A percentile compares a stretch with the other conserved stretches of the same genome.
phyloP scores from a whole-genome alignment of 1,284 basidiomycete genomes.

The Cryptococcus maquisensis region DNA sequence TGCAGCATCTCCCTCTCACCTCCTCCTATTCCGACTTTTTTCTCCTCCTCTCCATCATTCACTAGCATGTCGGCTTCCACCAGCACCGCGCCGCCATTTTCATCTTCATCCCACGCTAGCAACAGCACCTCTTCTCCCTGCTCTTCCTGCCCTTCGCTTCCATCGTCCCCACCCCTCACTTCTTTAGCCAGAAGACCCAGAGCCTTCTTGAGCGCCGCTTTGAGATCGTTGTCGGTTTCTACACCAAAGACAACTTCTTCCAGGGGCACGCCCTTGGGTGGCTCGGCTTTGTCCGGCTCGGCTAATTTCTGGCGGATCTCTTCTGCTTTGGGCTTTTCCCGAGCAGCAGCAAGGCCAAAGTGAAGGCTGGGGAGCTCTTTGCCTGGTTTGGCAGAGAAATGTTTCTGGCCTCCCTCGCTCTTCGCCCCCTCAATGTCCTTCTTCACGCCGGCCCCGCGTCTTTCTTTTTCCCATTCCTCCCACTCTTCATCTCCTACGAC shows the following conservation, averaged over 20 bases:
- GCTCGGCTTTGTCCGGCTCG: too few species aligned
- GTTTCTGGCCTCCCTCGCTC: neutral
- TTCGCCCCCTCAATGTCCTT: neutral
- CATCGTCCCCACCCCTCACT: neutral
- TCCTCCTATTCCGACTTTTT: neutral
- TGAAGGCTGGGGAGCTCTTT: slow-evolving; percentile 3
- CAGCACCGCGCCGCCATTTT: slow-evolving; percentile 8
- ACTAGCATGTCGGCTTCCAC: slow-evolving; percentile 10
- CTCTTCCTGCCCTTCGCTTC: neutral
- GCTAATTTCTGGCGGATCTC: neutral
- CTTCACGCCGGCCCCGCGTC: neutral
- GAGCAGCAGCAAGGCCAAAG: slow-evolving; percentile 7
- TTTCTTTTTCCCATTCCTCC: slow-evolving; percentile 19
- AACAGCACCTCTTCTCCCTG: slow-evolving; percentile 14
- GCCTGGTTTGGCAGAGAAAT: slow-evolving; percentile 8
- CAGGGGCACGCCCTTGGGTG: too few species aligned
- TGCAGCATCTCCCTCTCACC: slow-evolving; percentile 14
- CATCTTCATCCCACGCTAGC: slow-evolving; percentile 16
- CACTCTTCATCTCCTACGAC: slow-evolving; percentile 40
- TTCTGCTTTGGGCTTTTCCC: neutral
- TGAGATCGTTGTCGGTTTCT: slow-evolving; percentile 5
- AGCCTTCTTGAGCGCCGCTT: slow-evolving; percentile 8
- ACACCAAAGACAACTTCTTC: slow-evolving; percentile 4
- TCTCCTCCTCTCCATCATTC: neutral
- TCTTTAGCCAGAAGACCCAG: slow-evolving; percentile 4